Evolutionary conservation across 768 basidiomycete genomes (phyloP).

Genomic region (Fomitopsis serialis): DNA sequence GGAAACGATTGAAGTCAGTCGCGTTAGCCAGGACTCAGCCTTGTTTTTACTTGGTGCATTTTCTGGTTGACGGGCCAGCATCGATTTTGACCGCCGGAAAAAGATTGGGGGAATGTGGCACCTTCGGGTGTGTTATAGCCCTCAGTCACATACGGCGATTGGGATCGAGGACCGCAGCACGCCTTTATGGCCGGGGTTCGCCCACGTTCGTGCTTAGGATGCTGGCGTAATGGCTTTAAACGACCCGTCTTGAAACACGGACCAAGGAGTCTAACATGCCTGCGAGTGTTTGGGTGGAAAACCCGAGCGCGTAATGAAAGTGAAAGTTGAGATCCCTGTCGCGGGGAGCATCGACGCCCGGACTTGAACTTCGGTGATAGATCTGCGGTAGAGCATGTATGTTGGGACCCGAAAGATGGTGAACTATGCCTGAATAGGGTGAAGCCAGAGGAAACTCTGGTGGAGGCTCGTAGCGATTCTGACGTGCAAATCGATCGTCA

Average conservation of each 20-base stretch:
- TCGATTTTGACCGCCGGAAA: conserved; percentile 59
- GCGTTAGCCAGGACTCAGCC: conserved; percentile 36
- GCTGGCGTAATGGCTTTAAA: conserved; percentile 76
- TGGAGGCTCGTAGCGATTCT: conserved; percentile 94
- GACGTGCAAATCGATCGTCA: conserved; percentile 95
- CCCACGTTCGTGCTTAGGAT: conserved; percentile 62
- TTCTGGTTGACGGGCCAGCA: conserved; percentile 52
- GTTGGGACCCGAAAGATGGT: conserved; percentile 89
- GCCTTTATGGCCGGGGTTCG: conserved; percentile 46
- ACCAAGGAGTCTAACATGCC: conserved; percentile 84
- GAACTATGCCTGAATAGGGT: conserved; percentile 87
- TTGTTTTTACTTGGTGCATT: conserved; percentile 20
- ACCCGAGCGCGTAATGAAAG: conserved; percentile 68
- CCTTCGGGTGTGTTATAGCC: conserved; percentile 65
- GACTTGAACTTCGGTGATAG: conserved; percentile 70
- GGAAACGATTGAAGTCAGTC: conserved; percentile 70
- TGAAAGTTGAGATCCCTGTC: conserved; percentile 61
- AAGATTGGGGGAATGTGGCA: conserved; percentile 58
- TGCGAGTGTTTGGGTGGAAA: conserved; percentile 76
- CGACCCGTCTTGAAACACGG: conserved; percentile 82
- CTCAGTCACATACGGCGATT: conserved; percentile 44
- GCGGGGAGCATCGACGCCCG: conserved; percentile 70
- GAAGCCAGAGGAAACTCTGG: conserved; percentile 96
- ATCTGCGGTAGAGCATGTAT: conserved; percentile 76
- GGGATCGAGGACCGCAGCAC: conserved; percentile 62